Conservation (phyloP, 108 stramenopile species). For the Cyclotella atomus region DNA sequence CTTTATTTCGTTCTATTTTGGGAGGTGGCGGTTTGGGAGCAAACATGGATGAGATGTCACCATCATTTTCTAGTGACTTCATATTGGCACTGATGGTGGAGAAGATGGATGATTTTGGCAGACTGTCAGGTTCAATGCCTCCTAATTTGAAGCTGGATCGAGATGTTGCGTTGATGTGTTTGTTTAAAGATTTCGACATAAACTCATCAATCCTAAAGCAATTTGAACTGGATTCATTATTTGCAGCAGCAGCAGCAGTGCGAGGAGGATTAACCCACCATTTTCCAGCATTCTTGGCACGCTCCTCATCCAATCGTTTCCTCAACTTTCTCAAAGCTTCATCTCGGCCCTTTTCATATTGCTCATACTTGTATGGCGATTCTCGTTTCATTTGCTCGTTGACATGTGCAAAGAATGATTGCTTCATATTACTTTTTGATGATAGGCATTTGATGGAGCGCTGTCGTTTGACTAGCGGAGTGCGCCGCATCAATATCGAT, state of each 20-base stretch:
- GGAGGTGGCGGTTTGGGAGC: conserved; percentile 8
- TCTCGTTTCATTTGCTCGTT: conserved; percentile 42
- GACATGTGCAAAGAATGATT: conserved; percentile 35
- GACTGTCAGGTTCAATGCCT: not conserved
- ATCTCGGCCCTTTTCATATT: conserved; percentile 16
- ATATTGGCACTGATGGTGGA: conserved; percentile 31
- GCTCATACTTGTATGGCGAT: conserved; percentile 33
- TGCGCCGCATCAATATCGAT: too few relatives aligned
- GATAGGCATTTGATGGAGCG: not conserved
- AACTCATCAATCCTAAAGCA: too few relatives aligned
- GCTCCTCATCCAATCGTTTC: not conserved
- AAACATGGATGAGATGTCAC: conserved; percentile 19
- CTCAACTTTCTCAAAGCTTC: not conserved
- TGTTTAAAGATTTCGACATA: too few relatives aligned
- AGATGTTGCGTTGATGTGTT: too few relatives aligned
- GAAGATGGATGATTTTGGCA: conserved; percentile 23
- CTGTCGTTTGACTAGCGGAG: not conserved
- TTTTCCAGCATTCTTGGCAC: not conserved
- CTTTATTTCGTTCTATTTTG: conserved; percentile 2
- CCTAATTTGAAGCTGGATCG: too few relatives aligned
- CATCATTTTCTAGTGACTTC: not conserved
- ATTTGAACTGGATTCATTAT: not conserved
- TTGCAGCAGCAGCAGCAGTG: not conserved
- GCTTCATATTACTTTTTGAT: not conserved
- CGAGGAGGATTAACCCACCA: not conserved